These are phyloP conservation scores for Ganoderma resinaceum DNA, from an alignment of 1,284 basidiomycete genomes.

Conservation along the genomic window DNA sequence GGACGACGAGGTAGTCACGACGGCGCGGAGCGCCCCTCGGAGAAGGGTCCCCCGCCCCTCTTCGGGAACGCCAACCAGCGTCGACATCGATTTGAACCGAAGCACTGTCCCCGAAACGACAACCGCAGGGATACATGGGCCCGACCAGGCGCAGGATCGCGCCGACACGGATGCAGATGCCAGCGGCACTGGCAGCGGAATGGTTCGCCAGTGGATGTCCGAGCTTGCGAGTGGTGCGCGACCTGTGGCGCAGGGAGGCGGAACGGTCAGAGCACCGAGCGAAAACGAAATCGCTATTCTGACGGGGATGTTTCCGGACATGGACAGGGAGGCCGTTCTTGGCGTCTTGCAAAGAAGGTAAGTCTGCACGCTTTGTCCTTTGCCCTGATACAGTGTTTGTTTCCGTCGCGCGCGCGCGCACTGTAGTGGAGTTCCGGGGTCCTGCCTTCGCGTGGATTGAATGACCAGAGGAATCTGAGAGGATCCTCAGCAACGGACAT, in stretches of 20 bases:
- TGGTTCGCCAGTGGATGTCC: constrained; percentile 84
- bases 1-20: constrained; percentile 65
- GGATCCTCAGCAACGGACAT: background rate
- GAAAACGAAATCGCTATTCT: constrained; percentile 80
- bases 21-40: constrained; percentile 45
- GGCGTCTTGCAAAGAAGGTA: constrained; percentile 84
- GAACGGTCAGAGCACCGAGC: constrained; percentile 66
- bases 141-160: constrained; percentile 13
- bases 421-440: background rate
- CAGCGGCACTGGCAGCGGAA: constrained; percentile 35
- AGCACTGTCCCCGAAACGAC: constrained; percentile 14
- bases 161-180: constrained; percentile 17
- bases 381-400: background rate
- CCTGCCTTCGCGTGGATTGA: background rate
- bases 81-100: background rate
- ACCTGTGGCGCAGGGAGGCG: constrained; percentile 53
- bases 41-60: constrained; percentile 13
- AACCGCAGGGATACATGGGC: constrained; percentile 15
- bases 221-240: constrained; percentile 70
- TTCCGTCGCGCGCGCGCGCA: background rate
- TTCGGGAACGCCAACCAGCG: background rate
- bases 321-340: constrained; percentile 78
- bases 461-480: background rate
- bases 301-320: constrained; percentile 83
- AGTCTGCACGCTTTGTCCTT: constrained; percentile 33